These are phyloP conservation scores for Dryadomyces quercivorus DNA, from an alignment of 2,329 filamentous ascomycete species.

Conservation along the genomic window DNA sequence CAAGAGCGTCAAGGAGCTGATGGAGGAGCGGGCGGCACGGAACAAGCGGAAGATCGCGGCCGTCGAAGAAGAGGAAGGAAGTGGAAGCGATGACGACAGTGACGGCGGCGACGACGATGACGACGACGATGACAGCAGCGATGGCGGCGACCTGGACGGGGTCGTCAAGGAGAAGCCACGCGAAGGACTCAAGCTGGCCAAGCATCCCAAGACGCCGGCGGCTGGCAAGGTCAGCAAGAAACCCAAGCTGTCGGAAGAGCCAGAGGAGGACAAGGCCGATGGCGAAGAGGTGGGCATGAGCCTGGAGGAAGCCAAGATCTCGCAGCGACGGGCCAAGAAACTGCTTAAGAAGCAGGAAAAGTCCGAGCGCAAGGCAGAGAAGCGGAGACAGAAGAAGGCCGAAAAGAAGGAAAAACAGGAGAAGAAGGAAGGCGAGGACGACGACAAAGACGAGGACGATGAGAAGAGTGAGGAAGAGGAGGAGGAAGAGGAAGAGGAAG, in stretches of 20 bases:
- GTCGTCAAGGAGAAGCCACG: conserved; percentile 49
- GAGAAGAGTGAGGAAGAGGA: conserved; percentile 12
- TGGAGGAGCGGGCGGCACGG: conserved; percentile 58
- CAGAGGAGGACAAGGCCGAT: conserved; percentile 9
- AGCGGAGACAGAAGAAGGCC: conserved; percentile 23
- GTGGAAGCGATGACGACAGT: background rate
- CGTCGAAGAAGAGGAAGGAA: conserved; percentile 16
- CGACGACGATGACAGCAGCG: conserved; percentile 19
- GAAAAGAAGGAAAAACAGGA: conserved; percentile 23
- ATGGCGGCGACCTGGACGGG: conserved; percentile 36
- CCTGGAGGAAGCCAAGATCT: conserved; percentile 16
- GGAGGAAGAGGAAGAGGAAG: background rate
- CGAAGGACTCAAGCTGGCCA: conserved; percentile 46
- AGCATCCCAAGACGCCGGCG: conserved; percentile 20
- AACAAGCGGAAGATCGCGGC: conserved; percentile 68
- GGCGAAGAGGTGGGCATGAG: conserved; percentile 11
- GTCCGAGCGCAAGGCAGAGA: conserved; percentile 37
- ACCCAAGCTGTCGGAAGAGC: conserved; percentile 23
- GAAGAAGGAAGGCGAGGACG: conserved; percentile 32
- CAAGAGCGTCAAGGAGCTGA: conserved; percentile 76
- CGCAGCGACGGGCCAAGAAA: conserved; percentile 36
- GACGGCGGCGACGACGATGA: conserved; percentile 6
- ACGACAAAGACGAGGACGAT: conserved; percentile 19
- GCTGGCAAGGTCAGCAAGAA: conserved; percentile 43
- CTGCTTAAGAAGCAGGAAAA: conserved; percentile 39